Conservation (phyloP, 257 asterid genomes). For the Forsythia viridissima region DNA sequence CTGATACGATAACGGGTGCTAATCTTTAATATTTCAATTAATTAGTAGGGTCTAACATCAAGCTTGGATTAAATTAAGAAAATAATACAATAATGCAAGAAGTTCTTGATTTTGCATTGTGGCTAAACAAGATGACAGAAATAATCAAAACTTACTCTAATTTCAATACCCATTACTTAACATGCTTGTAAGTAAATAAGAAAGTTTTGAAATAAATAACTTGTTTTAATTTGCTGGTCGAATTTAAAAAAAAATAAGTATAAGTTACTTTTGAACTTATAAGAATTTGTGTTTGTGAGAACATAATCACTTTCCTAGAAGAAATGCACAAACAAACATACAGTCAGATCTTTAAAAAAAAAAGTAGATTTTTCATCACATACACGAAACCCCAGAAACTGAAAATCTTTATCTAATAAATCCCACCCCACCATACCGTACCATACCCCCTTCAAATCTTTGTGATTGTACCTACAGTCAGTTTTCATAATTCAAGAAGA, state of each 20-base stretch:
- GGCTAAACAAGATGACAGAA: background rate
- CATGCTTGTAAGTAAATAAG: background rate
- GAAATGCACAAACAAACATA: slow-evolving; percentile 34
- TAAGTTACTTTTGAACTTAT: background rate
- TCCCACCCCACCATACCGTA: slow-evolving; percentile 28
- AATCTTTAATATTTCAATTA: too few species aligned
- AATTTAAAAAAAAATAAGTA: too few species aligned
- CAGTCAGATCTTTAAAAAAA: slow-evolving; percentile 37
- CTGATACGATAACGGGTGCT: too few species aligned
- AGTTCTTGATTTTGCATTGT: background rate
- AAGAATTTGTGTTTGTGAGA: background rate
- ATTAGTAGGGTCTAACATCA: too few species aligned
- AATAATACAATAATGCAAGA: too few species aligned
- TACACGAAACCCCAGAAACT: slow-evolving; percentile 48
- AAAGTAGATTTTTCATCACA: slow-evolving; percentile 31
- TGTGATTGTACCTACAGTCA: slow-evolving; percentile 34
- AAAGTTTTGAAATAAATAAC: too few species aligned
- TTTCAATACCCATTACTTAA: too few species aligned
- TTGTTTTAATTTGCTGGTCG: too few species aligned
- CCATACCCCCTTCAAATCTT: slow-evolving; percentile 19
- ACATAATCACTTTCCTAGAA: slow-evolving; percentile 12
- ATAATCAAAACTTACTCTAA: background rate
- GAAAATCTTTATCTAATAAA: slow-evolving; percentile 11
- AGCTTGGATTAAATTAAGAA: too few species aligned
- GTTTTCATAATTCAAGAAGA: slow-evolving; percentile 48